phyloP scores from a whole-genome alignment of 2,329 filamentous ascomycete species.

The Colletotrichum falcatum region DNA sequence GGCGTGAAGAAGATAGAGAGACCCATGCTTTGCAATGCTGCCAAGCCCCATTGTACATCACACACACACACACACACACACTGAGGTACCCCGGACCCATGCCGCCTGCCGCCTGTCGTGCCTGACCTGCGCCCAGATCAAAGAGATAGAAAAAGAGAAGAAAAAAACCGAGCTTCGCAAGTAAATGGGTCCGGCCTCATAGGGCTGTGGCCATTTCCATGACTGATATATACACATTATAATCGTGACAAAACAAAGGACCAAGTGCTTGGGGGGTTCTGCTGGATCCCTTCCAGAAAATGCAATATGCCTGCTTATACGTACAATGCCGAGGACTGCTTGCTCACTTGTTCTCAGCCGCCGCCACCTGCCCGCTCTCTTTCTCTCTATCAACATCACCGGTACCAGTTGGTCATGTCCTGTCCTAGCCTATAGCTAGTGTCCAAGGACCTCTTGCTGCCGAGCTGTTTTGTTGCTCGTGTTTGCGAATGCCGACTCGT shows the following conservation, averaged over 20 bases:
- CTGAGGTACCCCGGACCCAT: not conserved
- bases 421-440: slow-evolving; percentile 27
- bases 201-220: slow-evolving; percentile 5
- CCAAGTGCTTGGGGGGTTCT: slow-evolving; percentile 23
- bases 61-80: not conserved
- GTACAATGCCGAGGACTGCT: slow-evolving; percentile 32
- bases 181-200: slow-evolving; percentile 1
- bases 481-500: slow-evolving; percentile 16
- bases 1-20: slow-evolving; percentile 1
- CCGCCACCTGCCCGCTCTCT: not conserved
- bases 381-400: not conserved
- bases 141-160: not conserved
- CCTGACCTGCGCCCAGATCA: not conserved
- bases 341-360: slow-evolving; percentile 11
- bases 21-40: slow-evolving; percentile 7
- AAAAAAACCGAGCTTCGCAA: not conserved
- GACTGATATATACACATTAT: slow-evolving; percentile 31
- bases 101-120: not conserved
- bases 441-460: slow-evolving; percentile 42
- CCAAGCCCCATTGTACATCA: not conserved
- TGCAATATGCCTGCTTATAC: slow-evolving; percentile 39
- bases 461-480: slow-evolving; percentile 15
- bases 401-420: not conserved
- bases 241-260: slow-evolving; percentile 25
- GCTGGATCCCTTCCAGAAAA: slow-evolving; percentile 37